A percentile compares a stretch with the other conserved stretches of the same genome.
Evolutionary conservation across 2,329 filamentous ascomycete genomes (phyloP).

Genomic region (Pestalotiopsis sp.): DNA sequence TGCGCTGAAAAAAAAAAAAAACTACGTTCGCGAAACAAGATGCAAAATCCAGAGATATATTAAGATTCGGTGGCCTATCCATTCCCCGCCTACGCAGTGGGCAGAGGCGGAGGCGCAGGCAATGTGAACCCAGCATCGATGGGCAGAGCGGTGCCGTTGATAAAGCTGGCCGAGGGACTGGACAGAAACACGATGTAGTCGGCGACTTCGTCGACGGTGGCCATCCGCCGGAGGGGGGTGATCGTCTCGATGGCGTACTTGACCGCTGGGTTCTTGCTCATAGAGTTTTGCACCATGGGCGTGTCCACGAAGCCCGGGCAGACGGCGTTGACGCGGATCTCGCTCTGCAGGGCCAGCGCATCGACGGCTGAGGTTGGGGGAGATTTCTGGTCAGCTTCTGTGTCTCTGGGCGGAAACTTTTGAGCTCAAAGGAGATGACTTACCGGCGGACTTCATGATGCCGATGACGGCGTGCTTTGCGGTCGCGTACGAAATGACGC

Average conservation of each 20-base stretch:
- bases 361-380: background rate
- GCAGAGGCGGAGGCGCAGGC: background rate
- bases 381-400: background rate
- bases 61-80: background rate
- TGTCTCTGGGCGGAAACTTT: background rate
- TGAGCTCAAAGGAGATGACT: background rate
- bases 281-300: background rate
- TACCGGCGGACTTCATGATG: background rate
- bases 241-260: background rate
- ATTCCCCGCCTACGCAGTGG: background rate
- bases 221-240: background rate
- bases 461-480: background rate
- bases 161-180: background rate
- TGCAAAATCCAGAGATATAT: background rate
- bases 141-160: background rate
- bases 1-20: too few species aligned
- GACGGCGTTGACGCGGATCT: slow-evolving; percentile 3
- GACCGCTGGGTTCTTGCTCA: background rate
- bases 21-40: background rate
- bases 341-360: background rate
- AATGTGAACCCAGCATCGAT: background rate
- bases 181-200: background rate
- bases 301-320: slow-evolving; percentile 1
- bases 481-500: background rate
- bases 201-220: slow-evolving; percentile 3